These are phyloP conservation scores for Linum tenue DNA, from an alignment of 345 rosid genomes.

Conservation along the genomic window DNA sequence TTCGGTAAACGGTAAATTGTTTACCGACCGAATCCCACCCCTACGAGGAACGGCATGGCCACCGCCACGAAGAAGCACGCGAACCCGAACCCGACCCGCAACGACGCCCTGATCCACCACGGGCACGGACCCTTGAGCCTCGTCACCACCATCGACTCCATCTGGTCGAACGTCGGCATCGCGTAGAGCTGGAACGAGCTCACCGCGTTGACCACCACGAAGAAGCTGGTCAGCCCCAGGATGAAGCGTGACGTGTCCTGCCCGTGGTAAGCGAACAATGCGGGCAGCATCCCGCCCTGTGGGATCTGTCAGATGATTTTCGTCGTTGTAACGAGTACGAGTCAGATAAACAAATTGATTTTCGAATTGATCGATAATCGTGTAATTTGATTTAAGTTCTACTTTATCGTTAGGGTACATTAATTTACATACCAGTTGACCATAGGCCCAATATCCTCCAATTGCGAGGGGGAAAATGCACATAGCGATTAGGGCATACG, in stretches of 20 bases:
- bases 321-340: background rate
- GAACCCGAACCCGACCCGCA: constrained; percentile 5
- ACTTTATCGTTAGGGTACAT: no score
- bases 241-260: constrained; percentile 28
- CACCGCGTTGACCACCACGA: constrained; percentile 40
- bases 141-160: constrained; percentile 33
- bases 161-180: constrained; percentile 54
- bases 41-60: constrained; percentile 14
- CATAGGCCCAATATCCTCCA: constrained; percentile 70
- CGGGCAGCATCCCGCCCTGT: constrained; percentile 44
- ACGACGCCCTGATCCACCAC: constrained; percentile 38
- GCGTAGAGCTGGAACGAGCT: constrained; percentile 59
- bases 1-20: no score
- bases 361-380: no score
- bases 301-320: constrained; percentile 37
- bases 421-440: constrained; percentile 24
- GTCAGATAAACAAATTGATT: background rate
- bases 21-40: no score
- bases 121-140: constrained; percentile 38
- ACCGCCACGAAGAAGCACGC: constrained; percentile 5
- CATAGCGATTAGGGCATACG: constrained; percentile 39
- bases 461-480: constrained; percentile 53
- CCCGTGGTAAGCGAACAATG: constrained; percentile 29
- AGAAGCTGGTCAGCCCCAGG: constrained; percentile 36
- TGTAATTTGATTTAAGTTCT: no score